phyloP scores from a whole-genome alignment of 2,329 filamentous ascomycete species.

The Mariannaea elegans region DNA sequence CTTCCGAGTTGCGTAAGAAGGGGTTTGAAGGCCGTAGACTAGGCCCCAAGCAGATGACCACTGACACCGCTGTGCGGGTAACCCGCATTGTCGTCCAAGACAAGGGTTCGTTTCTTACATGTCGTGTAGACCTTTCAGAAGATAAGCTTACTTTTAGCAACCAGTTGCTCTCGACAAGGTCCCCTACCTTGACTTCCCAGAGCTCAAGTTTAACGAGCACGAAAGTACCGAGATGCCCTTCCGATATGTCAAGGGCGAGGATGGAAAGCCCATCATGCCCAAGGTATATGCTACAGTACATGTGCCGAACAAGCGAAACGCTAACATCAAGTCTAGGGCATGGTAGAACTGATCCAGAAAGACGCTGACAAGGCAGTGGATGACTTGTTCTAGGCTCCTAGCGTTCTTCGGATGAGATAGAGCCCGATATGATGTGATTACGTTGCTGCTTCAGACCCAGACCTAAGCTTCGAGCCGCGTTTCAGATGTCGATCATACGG shows the following conservation, averaged over 20 bases:
- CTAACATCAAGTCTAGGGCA: conserved; percentile 69
- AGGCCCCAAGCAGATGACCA: conserved; percentile 97
- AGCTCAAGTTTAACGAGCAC: conserved; percentile 87
- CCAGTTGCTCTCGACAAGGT: conserved; percentile 81
- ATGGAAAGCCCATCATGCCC: conserved; percentile 89
- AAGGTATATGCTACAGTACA: no score
- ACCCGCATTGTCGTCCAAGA: conserved; percentile 89
- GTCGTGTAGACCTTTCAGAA: neutral
- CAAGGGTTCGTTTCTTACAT: conserved; percentile 66
- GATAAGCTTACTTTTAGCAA: conserved; percentile 21
- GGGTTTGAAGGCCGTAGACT: conserved; percentile 88
- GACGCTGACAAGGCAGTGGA: conserved; percentile 93
- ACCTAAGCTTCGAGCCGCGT: conserved; percentile 10
- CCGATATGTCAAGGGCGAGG: conserved; percentile 82
- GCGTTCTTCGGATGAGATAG: neutral
- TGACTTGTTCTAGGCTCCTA: conserved; percentile 72
- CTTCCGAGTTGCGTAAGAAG: conserved; percentile 93
- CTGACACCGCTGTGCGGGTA: conserved; percentile 94
- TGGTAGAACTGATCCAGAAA: conserved; percentile 91
- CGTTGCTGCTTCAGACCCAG: neutral
- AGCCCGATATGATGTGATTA: neutral
- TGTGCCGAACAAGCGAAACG: neutral
- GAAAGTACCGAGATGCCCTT: conserved; percentile 99
- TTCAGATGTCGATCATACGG: conserved; percentile 14
- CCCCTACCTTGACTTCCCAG: conserved; percentile 85